Conservation (phyloP, 352 stramenopile genomes). For the Phytopythium chamaehyphon region DNA sequence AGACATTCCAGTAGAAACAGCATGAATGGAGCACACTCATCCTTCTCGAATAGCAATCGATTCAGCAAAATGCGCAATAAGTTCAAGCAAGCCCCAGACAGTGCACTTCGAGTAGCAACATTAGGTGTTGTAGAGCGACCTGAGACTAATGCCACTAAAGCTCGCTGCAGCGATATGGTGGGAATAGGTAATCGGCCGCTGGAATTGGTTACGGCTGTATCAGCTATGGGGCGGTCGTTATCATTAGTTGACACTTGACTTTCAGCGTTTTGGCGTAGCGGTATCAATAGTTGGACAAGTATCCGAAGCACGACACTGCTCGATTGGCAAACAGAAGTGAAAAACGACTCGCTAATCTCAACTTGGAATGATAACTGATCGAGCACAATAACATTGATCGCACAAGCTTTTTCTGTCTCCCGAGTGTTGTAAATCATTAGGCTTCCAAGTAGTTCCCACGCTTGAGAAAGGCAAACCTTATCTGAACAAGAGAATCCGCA, state of each 20-base stretch:
- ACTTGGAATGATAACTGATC: conserved; percentile 44
- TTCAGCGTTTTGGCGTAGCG: not conserved
- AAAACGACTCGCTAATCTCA: conserved; percentile 46
- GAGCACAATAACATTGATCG: conserved; percentile 40
- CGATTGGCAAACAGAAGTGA: conserved; percentile 44
- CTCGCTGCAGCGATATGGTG: not conserved
- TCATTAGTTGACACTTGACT: not conserved
- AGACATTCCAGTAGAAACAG: conserved; percentile 60
- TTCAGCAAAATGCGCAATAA: conserved; percentile 32
- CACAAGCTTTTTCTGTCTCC: conserved; percentile 16
- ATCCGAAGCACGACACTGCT: conserved; percentile 42
- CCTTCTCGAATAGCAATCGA: conserved; percentile 39
- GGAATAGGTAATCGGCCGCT: not conserved
- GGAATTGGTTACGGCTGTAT: not conserved
- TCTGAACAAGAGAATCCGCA: conserved; percentile 11
- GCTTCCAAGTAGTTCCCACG: conserved; percentile 63
- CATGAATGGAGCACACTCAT: conserved; percentile 60
- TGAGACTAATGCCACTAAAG: conserved; percentile 3
- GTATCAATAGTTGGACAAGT: conserved; percentile 32
- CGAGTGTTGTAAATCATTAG: conserved; percentile 47
- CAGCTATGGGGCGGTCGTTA: not conserved
- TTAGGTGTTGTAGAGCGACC: not conserved
- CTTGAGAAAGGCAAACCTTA: conserved; percentile 33
- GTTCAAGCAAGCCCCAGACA: conserved; percentile 35
- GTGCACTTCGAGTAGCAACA: not conserved